These are phyloP conservation scores for Verbascum thapsus DNA, from an alignment of 257 asterid species.

Conservation along the genomic window DNA sequence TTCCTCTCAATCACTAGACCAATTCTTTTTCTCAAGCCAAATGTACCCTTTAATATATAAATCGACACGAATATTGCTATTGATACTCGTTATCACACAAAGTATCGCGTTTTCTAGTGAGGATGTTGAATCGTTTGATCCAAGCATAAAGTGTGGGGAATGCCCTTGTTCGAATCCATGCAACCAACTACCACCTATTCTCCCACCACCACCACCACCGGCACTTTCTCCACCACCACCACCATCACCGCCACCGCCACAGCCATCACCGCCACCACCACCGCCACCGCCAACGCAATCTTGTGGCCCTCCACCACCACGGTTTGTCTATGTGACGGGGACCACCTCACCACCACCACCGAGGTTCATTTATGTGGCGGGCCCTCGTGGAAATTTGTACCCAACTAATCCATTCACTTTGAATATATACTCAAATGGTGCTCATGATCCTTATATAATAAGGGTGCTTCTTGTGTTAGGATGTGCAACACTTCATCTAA, in stretches of 20 bases:
- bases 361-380: conserved; percentile 27
- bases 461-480: background rate
- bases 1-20: background rate
- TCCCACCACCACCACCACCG: conserved; percentile 33
- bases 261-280: conserved; percentile 12
- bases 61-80: conserved; percentile 22
- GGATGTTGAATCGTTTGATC: conserved; percentile 32
- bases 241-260: conserved; percentile 27
- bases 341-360: conserved; percentile 35
- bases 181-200: conserved; percentile 35
- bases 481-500: conserved; percentile 15
- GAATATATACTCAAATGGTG: background rate
- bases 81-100: conserved; percentile 20
- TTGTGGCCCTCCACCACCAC: conserved; percentile 28
- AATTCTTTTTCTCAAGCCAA: background rate
- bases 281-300: conserved; percentile 5
- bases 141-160: conserved; percentile 66
- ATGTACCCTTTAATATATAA: conserved; percentile 20
- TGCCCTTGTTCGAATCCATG: conserved; percentile 68
- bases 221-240: conserved; percentile 32
- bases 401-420: conserved; percentile 19
- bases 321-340: background rate
- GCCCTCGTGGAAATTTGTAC: conserved; percentile 19
- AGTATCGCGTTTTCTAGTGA: conserved; percentile 13
- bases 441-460: background rate